Conservation (phyloP, 129 eudicot species). For the Lonicera japonica region DNA sequence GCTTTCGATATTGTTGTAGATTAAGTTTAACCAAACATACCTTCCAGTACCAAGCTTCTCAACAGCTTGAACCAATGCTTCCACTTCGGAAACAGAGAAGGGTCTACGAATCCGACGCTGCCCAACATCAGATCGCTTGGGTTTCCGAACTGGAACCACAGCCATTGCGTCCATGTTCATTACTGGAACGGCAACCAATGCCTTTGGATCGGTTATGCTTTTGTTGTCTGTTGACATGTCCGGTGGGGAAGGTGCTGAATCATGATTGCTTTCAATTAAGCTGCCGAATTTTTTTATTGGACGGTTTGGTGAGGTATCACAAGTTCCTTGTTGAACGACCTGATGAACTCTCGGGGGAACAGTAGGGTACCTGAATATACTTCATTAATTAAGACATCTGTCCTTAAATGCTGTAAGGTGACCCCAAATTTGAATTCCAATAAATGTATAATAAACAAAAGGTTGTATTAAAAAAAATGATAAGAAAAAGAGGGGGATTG, state of each 20-base stretch:
- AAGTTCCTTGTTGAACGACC: conserved; percentile 30
- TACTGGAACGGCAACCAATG: conserved; percentile 57
- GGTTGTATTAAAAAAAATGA: too few relatives aligned
- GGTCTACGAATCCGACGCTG: conserved; percentile 96
- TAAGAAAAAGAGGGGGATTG: too few relatives aligned
- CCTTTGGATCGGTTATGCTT: conserved; percentile 44
- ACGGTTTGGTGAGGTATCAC: conserved; percentile 29
- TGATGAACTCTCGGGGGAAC: conserved; percentile 21
- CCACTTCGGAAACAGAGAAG: conserved; percentile 77
- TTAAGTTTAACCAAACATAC: conserved; percentile 13
- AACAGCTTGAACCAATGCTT: conserved; percentile 54
- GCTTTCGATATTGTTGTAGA: too few relatives aligned
- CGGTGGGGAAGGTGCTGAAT: conserved; percentile 75
- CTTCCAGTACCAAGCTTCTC: conserved; percentile 63
- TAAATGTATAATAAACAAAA: background rate
- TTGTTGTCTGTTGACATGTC: conserved; percentile 41
- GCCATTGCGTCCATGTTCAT: conserved; percentile 36
- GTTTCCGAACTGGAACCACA: conserved; percentile 56
- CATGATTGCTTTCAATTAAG: conserved; percentile 57
- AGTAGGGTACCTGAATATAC: conserved; percentile 46
- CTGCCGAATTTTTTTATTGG: conserved; percentile 28
- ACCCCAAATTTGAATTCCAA: too few relatives aligned
- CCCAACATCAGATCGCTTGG: conserved; percentile 55
- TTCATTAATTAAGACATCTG: background rate
- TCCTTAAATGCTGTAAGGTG: too few relatives aligned